These are phyloP conservation scores for Mycena capillaripes DNA, from an alignment of 768 basidiomycete species.

Conservation along the genomic window DNA sequence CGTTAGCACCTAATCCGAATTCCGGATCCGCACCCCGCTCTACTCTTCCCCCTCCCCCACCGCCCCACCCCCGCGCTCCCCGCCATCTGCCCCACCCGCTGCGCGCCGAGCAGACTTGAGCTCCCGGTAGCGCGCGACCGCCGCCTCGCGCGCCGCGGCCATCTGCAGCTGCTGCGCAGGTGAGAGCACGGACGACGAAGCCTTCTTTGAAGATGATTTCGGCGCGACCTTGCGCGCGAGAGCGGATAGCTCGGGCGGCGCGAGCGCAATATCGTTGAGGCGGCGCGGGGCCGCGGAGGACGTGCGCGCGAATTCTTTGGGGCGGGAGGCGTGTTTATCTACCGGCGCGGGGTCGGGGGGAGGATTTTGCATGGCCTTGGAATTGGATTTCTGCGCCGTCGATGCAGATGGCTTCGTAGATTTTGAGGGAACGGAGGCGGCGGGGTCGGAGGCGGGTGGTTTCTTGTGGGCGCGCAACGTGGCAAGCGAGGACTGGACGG, in stretches of 20 bases:
- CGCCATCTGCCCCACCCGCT: background rate
- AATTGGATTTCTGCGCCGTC: background rate
- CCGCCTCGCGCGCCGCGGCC: constrained; percentile 81
- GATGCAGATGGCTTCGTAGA: too few relatives aligned
- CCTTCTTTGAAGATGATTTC: background rate
- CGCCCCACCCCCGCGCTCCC: constrained; percentile 11
- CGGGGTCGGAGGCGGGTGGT: constrained; percentile 50
- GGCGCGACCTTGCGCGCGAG: constrained; percentile 62
- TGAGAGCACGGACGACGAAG: constrained; percentile 65
- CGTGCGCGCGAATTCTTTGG: constrained; percentile 44
- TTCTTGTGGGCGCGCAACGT: constrained; percentile 61
- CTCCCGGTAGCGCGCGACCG: constrained; percentile 67
- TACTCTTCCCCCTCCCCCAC: constrained; percentile 15
- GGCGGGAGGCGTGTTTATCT: constrained; percentile 36
- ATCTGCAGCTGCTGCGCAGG: constrained; percentile 85
- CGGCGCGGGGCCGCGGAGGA: constrained; percentile 62
- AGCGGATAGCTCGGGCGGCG: constrained; percentile 74
- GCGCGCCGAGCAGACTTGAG: constrained; percentile 67
- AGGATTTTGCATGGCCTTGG: constrained; percentile 39
- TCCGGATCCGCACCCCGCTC: background rate
- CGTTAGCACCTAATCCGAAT: too few relatives aligned
- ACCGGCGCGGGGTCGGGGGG: constrained; percentile 32
- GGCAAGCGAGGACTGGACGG: constrained; percentile 70
- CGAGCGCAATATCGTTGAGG: constrained; percentile 79
- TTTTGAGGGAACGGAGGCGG: background rate